Evolutionary conservation across 768 basidiomycete species (phyloP).

Genomic region (Dioszegia hungarica): DNA sequence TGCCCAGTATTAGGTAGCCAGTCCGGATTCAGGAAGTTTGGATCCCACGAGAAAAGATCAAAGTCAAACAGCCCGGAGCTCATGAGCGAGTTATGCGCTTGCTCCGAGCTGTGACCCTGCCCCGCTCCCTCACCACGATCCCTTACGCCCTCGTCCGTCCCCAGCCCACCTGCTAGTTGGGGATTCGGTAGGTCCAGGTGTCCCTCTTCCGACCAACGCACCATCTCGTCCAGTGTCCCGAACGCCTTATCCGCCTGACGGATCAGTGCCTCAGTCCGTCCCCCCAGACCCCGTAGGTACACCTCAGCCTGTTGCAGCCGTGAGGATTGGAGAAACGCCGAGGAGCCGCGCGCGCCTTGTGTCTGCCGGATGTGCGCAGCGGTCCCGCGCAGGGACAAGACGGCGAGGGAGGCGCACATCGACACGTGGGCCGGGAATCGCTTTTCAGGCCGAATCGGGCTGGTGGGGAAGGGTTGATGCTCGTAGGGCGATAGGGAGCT

Average conservation of each 20-base stretch:
- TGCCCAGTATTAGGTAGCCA: not conserved
- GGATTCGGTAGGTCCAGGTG: too few relatives aligned
- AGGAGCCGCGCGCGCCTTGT: not conserved
- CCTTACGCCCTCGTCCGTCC: too few relatives aligned
- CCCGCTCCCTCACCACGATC: too few relatives aligned
- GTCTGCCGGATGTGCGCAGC: not conserved
- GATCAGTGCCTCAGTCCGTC: not conserved
- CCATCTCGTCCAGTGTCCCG: not conserved
- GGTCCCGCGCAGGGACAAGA: not conserved
- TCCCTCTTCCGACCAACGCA: not conserved
- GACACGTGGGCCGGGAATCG: not conserved
- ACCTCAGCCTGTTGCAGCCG: not conserved
- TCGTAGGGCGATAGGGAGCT: not conserved
- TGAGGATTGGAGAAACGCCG: not conserved
- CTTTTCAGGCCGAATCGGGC: not conserved
- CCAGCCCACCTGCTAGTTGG: too few relatives aligned
- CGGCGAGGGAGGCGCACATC: constrained; percentile 1
- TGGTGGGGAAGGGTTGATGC: too few relatives aligned
- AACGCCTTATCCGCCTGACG: constrained; percentile 1
- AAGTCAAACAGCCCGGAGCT: constrained; percentile 1
- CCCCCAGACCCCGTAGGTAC: not conserved
- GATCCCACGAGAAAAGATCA: constrained; percentile 7
- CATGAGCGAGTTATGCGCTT: not conserved
- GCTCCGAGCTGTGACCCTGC: not conserved
- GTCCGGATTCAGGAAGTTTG: not conserved